Conservation (phyloP, 768 basidiomycete genomes). For the Galerina sulciceps region DNA sequence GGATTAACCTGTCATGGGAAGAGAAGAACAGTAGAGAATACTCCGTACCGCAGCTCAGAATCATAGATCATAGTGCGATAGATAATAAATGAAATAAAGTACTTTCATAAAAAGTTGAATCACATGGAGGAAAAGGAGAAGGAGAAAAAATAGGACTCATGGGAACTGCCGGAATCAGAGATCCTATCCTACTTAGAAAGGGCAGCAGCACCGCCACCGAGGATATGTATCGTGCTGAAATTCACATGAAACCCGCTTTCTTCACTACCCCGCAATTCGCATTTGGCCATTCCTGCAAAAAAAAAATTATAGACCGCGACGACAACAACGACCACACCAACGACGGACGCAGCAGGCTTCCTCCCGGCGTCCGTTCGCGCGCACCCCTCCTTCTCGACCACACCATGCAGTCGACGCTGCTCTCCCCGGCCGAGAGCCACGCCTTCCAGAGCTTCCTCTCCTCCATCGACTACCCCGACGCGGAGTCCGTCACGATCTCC, state of each 20-base stretch:
- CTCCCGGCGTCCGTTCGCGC: not conserved
- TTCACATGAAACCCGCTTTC: constrained; percentile 15
- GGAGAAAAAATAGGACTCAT: not conserved
- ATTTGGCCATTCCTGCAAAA: not conserved
- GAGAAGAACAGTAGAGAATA: too few relatives aligned
- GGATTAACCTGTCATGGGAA: too few relatives aligned
- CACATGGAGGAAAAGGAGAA: not conserved
- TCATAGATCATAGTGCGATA: not conserved
- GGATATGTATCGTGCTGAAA: not conserved
- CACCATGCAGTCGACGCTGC: constrained; percentile 54
- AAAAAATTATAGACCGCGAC: constrained; percentile 2
- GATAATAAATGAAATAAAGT: not conserved
- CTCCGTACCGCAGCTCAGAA: too few relatives aligned
- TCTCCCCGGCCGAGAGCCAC: constrained; percentile 68
- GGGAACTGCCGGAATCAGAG: too few relatives aligned
- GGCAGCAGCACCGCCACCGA: constrained; percentile 5
- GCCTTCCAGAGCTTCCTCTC: constrained; percentile 74
- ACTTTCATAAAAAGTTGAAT: not conserved
- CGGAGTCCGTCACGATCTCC: constrained; percentile 22
- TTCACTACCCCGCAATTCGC: constrained; percentile 14
- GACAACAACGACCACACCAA: constrained; percentile 8
- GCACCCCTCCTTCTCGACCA: not conserved
- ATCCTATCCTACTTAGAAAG: too few relatives aligned
- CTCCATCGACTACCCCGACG: constrained; percentile 48
- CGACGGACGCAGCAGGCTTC: not conserved